phyloP scores from a whole-genome alignment of 1,284 basidiomycete species.

The Fomitopsis schrenkii region DNA sequence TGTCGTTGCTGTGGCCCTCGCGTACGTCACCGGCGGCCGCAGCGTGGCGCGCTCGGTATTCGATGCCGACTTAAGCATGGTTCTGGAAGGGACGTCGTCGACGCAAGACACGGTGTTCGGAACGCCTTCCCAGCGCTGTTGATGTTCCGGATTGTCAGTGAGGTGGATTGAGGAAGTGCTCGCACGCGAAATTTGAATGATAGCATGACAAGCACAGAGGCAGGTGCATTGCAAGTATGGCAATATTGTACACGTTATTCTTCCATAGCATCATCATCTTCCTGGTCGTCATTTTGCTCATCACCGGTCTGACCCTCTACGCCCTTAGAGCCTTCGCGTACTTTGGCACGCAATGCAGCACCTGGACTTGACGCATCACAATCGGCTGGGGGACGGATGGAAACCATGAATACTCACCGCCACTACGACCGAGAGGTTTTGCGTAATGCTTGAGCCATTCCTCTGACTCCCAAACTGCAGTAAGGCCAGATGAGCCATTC shows the following conservation, averaged over 20 bases:
- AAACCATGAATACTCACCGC: slow-evolving; percentile 41
- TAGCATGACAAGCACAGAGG: background rate
- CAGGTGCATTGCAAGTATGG: background rate
- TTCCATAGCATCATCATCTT: slow-evolving; percentile 59
- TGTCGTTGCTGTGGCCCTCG: background rate
- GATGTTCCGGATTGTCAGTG: background rate
- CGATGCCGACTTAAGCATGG: background rate
- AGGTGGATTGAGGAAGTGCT: background rate
- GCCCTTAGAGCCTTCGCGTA: slow-evolving; percentile 21
- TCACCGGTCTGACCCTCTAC: slow-evolving; percentile 21
- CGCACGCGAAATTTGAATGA: background rate
- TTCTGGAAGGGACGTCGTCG: background rate
- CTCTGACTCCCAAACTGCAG: slow-evolving; percentile 81
- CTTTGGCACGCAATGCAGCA: slow-evolving; percentile 40
- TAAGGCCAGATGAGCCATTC: slow-evolving; percentile 1
- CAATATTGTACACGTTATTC: slow-evolving; percentile 31
- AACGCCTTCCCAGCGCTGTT: background rate
- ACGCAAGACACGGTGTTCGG: background rate
- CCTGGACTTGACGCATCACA: slow-evolving; percentile 31
- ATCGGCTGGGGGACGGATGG: background rate
- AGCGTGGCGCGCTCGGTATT: background rate
- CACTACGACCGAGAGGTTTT: slow-evolving; percentile 67
- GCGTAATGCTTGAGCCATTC: slow-evolving; percentile 75
- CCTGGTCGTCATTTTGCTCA: slow-evolving; percentile 22
- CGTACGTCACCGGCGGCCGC: background rate